phyloP scores from a whole-genome alignment of 306 rosid species.

The Casuarina cunninghamiana region DNA sequence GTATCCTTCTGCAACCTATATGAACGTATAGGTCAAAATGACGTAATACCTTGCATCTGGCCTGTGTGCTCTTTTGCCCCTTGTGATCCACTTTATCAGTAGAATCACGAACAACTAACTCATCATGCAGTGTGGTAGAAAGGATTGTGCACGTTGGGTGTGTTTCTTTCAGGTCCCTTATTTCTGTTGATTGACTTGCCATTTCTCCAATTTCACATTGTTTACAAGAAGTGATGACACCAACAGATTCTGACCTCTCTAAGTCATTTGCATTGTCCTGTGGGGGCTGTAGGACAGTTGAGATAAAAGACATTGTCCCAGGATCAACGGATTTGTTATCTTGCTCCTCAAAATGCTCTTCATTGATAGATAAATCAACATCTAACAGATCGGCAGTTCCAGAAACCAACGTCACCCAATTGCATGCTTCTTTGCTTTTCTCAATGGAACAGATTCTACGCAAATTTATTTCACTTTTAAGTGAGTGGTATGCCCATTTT shows the following conservation, averaged over 20 bases:
- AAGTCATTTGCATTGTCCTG: conserved; percentile 14
- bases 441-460: conserved; percentile 14
- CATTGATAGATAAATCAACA: conserved; percentile 15
- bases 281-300: conserved; percentile 23
- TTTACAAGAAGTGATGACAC: conserved; percentile 11
- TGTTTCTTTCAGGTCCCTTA: conserved; percentile 7
- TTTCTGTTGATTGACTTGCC: conserved; percentile 15
- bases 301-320: conserved; percentile 24
- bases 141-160: neutral
- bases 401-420: conserved; percentile 23
- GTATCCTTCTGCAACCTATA: neutral
- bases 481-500: conserved; percentile 16
- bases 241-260: neutral
- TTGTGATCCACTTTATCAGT: conserved; percentile 21
- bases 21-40: neutral
- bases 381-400: conserved; percentile 22
- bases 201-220: conserved; percentile 6
- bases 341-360: conserved; percentile 6
- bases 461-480: conserved; percentile 26
- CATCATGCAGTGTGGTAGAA: conserved; percentile 14
- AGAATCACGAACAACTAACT: conserved; percentile 17
- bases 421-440: conserved; percentile 10
- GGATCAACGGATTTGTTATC: conserved; percentile 24
- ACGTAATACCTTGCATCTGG: conserved; percentile 29
- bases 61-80: conserved; percentile 7